Evolutionary conservation across 768 basidiomycete species (phyloP).

Genomic region (Cystoderma amianthinum): DNA sequence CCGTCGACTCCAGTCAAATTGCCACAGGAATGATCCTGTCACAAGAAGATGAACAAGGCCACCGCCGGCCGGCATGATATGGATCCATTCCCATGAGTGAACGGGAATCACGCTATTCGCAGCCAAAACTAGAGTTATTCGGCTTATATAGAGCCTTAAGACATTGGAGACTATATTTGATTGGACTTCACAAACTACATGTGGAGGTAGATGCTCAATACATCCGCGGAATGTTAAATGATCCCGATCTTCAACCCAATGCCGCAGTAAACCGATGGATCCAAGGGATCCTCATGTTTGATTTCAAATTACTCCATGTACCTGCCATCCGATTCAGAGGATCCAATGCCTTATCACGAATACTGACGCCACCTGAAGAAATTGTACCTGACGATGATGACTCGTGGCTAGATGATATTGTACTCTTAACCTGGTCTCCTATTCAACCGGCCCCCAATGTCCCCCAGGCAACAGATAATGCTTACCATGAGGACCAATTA

Average conservation of each 20-base stretch:
- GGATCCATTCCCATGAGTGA: constrained; percentile 24
- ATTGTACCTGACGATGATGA: no score
- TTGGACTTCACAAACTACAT: constrained; percentile 15
- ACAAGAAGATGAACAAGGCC: constrained; percentile 18
- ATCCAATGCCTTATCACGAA: constrained; percentile 30
- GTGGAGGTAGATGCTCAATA: constrained; percentile 26
- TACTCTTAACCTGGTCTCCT: constrained; percentile 18
- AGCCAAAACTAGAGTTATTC: constrained; percentile 24
- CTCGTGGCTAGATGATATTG: no score
- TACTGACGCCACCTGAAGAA: constrained; percentile 10
- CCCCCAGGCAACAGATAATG: constrained; percentile 2
- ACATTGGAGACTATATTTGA: constrained; percentile 16
- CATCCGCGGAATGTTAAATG: constrained; percentile 26
- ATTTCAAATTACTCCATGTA: constrained; percentile 25
- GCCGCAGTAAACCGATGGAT: constrained; percentile 26
- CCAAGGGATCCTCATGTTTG: constrained; percentile 20
- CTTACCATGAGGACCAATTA: constrained; percentile 2
- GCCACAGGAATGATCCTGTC: constrained; percentile 22
- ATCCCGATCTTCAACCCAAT: constrained; percentile 21
- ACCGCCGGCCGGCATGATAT: constrained; percentile 15
- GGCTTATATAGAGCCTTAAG: constrained; percentile 18
- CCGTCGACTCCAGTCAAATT: constrained; percentile 22
- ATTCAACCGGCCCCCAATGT: constrained; percentile 16
- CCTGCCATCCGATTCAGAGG: constrained; percentile 20
- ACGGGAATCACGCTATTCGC: constrained; percentile 19